These are phyloP conservation scores for Aspergillus ochraceoroseus DNA, from an alignment of 2,329 filamentous ascomycete species.

Conservation along the genomic window DNA sequence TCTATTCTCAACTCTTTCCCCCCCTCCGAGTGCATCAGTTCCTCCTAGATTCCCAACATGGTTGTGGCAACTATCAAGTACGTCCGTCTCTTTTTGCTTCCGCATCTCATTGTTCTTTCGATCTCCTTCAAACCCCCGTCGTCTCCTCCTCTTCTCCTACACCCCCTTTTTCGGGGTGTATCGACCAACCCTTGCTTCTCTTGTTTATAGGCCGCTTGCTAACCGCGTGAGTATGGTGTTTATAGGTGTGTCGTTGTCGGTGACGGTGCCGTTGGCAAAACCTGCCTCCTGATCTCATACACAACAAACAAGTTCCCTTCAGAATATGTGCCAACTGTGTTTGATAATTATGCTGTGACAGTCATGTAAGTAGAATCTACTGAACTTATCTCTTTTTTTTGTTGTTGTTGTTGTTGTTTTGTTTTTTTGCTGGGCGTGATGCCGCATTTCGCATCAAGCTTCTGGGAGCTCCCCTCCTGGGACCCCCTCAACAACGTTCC, in stretches of 20 bases:
- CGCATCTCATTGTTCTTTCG: slow-evolving; percentile 9
- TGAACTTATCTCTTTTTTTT: neutral
- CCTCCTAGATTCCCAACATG: slow-evolving; percentile 39
- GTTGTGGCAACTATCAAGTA: slow-evolving; percentile 63
- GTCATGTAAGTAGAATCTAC: slow-evolving; percentile 73
- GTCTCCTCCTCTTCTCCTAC: neutral
- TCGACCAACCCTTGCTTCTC: slow-evolving; percentile 8
- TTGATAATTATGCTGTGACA: slow-evolving; percentile 99
- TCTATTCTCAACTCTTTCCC: slow-evolving; percentile 2
- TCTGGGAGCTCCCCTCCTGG: neutral
- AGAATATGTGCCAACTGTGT: slow-evolving; percentile 98
- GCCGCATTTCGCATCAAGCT: neutral
- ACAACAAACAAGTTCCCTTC: slow-evolving; percentile 99
- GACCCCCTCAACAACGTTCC: neutral
- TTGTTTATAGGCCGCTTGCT: slow-evolving; percentile 15
- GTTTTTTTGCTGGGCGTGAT: neutral
- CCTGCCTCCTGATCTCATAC: slow-evolving; percentile 97
- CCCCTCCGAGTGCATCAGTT: slow-evolving; percentile 16
- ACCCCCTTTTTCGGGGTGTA: slow-evolving; percentile 12
- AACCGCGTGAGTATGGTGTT: slow-evolving; percentile 17
- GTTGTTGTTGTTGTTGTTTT: no score
- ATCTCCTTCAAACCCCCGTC: slow-evolving; percentile 7
- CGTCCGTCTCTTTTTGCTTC: slow-evolving; percentile 23
- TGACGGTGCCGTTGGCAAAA: slow-evolving; percentile 99
- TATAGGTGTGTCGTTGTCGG: slow-evolving; percentile 94